Percentiles rank a stretch among this genome's conserved stretches.
Evolutionary conservation across 257 asterid genomes (phyloP).

Genomic region (Lithospermum erythrorhizon): DNA sequence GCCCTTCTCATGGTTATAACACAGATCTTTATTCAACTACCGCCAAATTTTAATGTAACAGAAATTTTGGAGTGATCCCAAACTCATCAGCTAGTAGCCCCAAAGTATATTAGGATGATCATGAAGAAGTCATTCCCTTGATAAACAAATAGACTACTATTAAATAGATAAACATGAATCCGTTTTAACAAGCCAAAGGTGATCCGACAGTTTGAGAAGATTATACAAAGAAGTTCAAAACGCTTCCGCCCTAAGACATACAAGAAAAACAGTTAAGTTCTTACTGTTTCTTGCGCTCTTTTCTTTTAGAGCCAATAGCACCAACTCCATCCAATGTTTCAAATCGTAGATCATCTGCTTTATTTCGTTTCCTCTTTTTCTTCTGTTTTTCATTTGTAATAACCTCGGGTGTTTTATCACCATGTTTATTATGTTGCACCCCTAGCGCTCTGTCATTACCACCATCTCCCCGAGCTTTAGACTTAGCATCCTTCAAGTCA

Average conservation of each 20-base stretch:
- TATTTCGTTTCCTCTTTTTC: constrained; percentile 50
- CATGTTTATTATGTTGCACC: constrained; percentile 13
- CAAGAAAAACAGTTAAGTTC: constrained; percentile 10
- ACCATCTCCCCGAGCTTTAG: constrained; percentile 25
- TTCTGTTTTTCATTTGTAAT: constrained; percentile 37
- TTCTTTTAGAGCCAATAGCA: constrained; percentile 45
- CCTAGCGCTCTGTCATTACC: constrained; percentile 24
- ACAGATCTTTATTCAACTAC: too few species aligned
- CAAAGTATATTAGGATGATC: neutral
- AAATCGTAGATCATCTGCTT: constrained; percentile 71
- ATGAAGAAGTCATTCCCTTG: neutral
- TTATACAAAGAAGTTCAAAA: neutral
- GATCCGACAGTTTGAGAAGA: neutral
- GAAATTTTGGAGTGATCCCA: neutral
- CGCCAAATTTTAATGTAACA: too few species aligned
- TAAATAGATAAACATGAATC: too few species aligned
- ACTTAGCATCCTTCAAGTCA: constrained; percentile 22
- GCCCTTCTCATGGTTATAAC: too few species aligned
- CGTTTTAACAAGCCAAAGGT: neutral
- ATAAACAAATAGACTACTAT: too few species aligned
- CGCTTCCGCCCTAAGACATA: neutral
- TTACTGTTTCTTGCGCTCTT: constrained; percentile 83
- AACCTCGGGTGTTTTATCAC: constrained; percentile 1
- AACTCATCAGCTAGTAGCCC: neutral
- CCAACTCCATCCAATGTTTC: constrained; percentile 26